These are phyloP conservation scores for Tricholoma saponaceum DNA, from an alignment of 768 basidiomycete genomes.

Conservation along the genomic window DNA sequence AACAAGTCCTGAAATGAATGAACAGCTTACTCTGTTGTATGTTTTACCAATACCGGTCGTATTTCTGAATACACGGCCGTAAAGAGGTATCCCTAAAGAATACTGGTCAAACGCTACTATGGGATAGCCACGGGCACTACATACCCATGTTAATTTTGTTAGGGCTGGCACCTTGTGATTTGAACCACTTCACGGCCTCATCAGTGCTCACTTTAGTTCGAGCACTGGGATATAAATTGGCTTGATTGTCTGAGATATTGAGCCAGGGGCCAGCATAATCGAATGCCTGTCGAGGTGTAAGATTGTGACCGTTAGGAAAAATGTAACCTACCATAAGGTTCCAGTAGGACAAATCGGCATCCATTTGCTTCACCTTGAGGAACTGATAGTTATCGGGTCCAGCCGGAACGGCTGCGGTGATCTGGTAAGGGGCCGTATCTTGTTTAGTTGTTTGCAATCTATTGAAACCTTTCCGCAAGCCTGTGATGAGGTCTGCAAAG, in stretches of 20 bases:
- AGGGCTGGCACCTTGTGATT: conserved; percentile 55
- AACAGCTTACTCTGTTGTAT: conserved; percentile 56
- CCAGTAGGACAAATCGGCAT: conserved; percentile 67
- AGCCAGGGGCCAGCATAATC: conserved; percentile 82
- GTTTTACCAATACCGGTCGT: conserved; percentile 64
- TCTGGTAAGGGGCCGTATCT: conserved; percentile 53
- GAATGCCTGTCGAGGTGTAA: conserved; percentile 59
- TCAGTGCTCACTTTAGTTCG: conserved; percentile 68
- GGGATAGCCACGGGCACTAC: neutral
- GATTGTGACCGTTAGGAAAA: no score
- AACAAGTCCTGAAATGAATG: neutral
- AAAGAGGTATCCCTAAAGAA: conserved; percentile 64
- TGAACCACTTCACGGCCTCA: conserved; percentile 57
- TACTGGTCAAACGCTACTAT: no score
- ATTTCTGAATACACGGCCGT: conserved; percentile 73
- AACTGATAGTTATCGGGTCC: conserved; percentile 57
- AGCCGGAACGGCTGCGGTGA: conserved; percentile 63
- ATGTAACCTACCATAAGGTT: conserved; percentile 62
- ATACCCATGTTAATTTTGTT: conserved; percentile 65
- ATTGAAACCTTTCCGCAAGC: conserved; percentile 60
- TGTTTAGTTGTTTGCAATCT: conserved; percentile 55
- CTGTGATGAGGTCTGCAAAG: conserved; percentile 60
- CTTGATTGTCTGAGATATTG: conserved; percentile 47
- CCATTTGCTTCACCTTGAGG: conserved; percentile 60
- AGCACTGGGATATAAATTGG: conserved; percentile 65